Percentiles rank a stretch among this genome's conserved stretches.
phyloP scores from a whole-genome alignment of 1,284 basidiomycete genomes.

The Wolfiporia cocos region DNA sequence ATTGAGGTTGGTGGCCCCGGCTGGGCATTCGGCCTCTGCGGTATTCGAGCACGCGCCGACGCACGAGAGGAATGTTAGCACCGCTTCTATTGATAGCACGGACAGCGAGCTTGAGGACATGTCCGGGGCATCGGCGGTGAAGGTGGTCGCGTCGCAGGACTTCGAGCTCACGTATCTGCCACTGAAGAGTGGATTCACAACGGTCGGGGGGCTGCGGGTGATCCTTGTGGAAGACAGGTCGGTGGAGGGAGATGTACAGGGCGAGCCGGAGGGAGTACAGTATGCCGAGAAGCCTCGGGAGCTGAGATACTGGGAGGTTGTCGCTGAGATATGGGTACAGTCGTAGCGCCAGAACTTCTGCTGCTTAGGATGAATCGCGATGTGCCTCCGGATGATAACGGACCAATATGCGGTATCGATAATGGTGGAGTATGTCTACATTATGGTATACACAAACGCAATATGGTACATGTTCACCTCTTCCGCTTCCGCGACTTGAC shows the following conservation, averaged over 20 bases:
- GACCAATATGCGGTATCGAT: too few species aligned
- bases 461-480: too few species aligned
- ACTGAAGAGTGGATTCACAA: slow-evolving; percentile 45
- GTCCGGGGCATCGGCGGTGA: slow-evolving; percentile 12
- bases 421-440: too few species aligned
- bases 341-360: too few species aligned
- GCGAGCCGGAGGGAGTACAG: slow-evolving; percentile 16
- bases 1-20: slow-evolving; percentile 17
- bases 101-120: slow-evolving; percentile 31
- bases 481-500: too few species aligned
- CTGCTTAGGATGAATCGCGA: too few species aligned
- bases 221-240: slow-evolving; percentile 51
- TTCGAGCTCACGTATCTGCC: slow-evolving; percentile 60
- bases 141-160: slow-evolving; percentile 31
- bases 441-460: too few species aligned
- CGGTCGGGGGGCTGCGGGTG: slow-evolving; percentile 59
- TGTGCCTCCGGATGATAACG: too few species aligned
- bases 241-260: slow-evolving; percentile 38
- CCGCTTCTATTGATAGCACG: slow-evolving; percentile 15
- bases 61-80: slow-evolving; percentile 17
- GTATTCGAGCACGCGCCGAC: slow-evolving; percentile 4
- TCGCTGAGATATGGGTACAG: slow-evolving; percentile 63
- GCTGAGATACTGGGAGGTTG: slow-evolving; percentile 62
- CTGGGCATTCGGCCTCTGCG: not conserved
- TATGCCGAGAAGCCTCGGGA: slow-evolving; percentile 31